These are phyloP conservation scores for Phyllosticta ampelicida DNA, from an alignment of 2,329 filamentous ascomycete species.

Conservation along the genomic window DNA sequence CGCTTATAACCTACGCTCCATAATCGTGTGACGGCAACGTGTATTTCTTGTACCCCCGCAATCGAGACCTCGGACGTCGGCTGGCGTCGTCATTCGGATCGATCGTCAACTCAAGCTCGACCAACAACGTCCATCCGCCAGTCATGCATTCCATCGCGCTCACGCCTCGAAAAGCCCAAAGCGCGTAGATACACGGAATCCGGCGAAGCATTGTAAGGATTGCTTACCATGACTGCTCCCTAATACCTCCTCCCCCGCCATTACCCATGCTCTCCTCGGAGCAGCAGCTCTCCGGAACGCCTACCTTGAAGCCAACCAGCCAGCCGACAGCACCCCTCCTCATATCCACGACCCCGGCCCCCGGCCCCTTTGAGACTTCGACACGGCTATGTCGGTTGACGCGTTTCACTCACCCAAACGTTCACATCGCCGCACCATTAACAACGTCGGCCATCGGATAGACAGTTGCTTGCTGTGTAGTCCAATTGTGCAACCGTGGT, in stretches of 20 bases:
- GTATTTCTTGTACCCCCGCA: not conserved
- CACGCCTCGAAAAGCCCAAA: not conserved
- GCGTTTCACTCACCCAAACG: not conserved
- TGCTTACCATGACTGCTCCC: not conserved
- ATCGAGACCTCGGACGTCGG: not conserved
- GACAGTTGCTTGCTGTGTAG: not conserved
- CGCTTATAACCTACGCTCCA: not conserved
- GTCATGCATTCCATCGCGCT: not conserved
- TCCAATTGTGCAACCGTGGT: not conserved
- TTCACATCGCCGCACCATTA: not conserved
- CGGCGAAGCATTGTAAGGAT: not conserved
- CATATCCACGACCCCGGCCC: not conserved
- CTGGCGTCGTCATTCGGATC: not conserved
- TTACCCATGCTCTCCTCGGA: not conserved
- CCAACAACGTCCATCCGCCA: not conserved
- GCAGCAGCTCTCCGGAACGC: too few species aligned
- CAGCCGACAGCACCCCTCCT: too few species aligned
- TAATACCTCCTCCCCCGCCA: not conserved
- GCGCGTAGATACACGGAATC: not conserved
- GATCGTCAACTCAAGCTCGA: not conserved
- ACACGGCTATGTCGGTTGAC: too few species aligned
- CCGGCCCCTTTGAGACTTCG: not conserved
- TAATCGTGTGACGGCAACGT: not conserved
- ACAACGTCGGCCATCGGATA: not conserved
- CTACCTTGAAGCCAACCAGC: too few species aligned